Base-by-base conservation (phyloP, 352 stramenopile genomes). In the Phytophthora pinifolia region DNA sequence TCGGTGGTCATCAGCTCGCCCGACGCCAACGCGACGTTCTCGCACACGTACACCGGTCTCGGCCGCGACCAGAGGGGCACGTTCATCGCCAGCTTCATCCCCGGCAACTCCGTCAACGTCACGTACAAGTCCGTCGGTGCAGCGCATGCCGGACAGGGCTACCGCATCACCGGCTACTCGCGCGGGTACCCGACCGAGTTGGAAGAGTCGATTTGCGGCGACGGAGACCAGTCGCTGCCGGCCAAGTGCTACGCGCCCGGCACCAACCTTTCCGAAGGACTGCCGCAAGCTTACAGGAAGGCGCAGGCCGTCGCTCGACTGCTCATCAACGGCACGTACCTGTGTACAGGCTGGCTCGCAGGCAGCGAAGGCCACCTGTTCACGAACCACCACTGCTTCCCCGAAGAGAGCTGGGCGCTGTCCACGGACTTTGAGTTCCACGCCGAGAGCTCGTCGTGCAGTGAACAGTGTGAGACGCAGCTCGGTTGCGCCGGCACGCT, bases 331-430 rank as follows among this genome's bases (percentile, higher is more conserved):
- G 75, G 75, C 14, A 59, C 57, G 3, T 65, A 55, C 34, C 30
- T 83, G 38, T 90, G 80, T 53, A 88, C 80, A 2, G 80, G 80
- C 9, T 90, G 76, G 69, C 74, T 90, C 14, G 59, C 41, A 25
- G 80, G 76, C 13, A 86, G 63, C 36, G 67, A 85, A 30, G 74
- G 74, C 1, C 77, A 92, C 54, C 17, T 92, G n/a, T 69, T 89
- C 59, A 89, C 81, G 7, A 89, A 89, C 65, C 55, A 79, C 15
- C 79, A 91, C 59, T 91, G 76, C 54, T 86, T 86, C 34, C 46
- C 70, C 13, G 27, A 59, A 17, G 45, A 61, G 30, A 56, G 59
- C 1, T 53, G 63, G 46, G 73, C 66, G 0, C 44, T 56, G 0
- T 50, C 48, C 15, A 79, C 66, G 8, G 73, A 89, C 34, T 60